Base-by-base conservation (phyloP, 768 basidiomycete species). In the Mycena capillaripes region DNA sequence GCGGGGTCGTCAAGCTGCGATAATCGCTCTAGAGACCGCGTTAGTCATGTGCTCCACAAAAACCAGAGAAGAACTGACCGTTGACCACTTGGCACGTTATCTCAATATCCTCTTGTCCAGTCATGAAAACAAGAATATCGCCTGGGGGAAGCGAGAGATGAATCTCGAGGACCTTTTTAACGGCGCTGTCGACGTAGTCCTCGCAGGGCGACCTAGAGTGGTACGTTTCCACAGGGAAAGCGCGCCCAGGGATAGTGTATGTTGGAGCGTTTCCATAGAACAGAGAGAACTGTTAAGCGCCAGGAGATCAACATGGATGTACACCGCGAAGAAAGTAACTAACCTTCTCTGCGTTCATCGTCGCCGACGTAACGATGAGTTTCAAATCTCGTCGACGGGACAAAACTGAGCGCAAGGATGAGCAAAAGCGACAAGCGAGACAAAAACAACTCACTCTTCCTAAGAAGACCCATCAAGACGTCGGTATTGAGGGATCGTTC, bases 301-400 rank as follows among this genome's bases (percentile, higher is more conserved):
- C 30, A 4, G 32, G 40, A 34, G 48, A 38, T 55, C n/a, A 62
- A 29, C 3, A 60, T 21, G n/a, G 10, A 16, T 30, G n/a, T 52
- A 38, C 7, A 32, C 44, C 21, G 32, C 12, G 66, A 42, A 69
- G 27, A 34, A 46, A 58, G 34, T 34, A 32, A 21, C 84, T 61
- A 74, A 95, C 97, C 91, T 99, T 99, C 58, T 98, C 97, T 0
- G 98, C 95, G 79, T 99, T 99, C 98, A 99, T 99, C 4, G 98
- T 99, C 3, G 98, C 98, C 10, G 98, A 99, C 1, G 98, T 99
- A 44, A 99, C 97, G 74, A 99, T 96, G 50, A 99, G 90, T 81
- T 96, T 99, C 50, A 99, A 85, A 80, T 99, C 98, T 66, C 97
- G 86, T 70, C 98, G 86, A 4, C 98, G 90, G 2, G 97, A 96